These are phyloP conservation scores for Aspergillus nidulans DNA, from an alignment of 495 filamentous ascomycete species.

Conservation along the genomic window DNA sequence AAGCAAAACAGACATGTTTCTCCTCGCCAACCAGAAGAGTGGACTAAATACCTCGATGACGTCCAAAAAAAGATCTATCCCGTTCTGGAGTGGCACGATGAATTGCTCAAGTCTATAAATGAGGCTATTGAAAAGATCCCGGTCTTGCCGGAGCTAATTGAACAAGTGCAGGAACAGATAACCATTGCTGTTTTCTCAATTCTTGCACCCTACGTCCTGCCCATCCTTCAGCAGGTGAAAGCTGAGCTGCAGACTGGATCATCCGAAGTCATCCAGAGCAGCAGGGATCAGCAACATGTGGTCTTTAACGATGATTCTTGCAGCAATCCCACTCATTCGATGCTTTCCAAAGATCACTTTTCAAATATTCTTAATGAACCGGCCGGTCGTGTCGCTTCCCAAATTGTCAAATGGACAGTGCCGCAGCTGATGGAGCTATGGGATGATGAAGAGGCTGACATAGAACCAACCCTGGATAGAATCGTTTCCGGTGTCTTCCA, in stretches of 20 bases:
- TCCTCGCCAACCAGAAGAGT: constrained; percentile 72
- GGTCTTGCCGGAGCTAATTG: constrained; percentile 69
- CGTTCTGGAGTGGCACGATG: constrained; percentile 81
- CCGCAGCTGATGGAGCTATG: constrained; percentile 81
- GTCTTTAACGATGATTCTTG: constrained; percentile 76
- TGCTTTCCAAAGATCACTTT: constrained; percentile 94
- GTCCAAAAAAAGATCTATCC: constrained; percentile 74
- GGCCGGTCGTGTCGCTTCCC: constrained; percentile 74
- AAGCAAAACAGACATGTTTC: constrained; percentile 51
- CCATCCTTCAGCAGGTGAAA: constrained; percentile 81
- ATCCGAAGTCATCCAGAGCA: constrained; percentile 78
- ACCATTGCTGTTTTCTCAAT: constrained; percentile 83
- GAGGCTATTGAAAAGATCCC: constrained; percentile 76
- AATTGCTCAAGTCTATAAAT: constrained; percentile 73
- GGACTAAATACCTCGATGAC: constrained; percentile 60
- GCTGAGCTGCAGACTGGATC: constrained; percentile 77
- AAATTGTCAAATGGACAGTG: constrained; percentile 74
- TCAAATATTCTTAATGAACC: constrained; percentile 83
- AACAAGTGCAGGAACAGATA: constrained; percentile 73
- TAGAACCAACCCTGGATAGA: constrained; percentile 60
- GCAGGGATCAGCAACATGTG: constrained; percentile 71
- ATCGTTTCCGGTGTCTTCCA: constrained; percentile 83
- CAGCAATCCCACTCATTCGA: constrained; percentile 86
- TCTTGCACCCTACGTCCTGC: constrained; percentile 79
- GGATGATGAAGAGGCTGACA: constrained; percentile 69